Evolutionary conservation across 345 rosid genomes (phyloP).

Genomic region (Populus deltoides): DNA sequence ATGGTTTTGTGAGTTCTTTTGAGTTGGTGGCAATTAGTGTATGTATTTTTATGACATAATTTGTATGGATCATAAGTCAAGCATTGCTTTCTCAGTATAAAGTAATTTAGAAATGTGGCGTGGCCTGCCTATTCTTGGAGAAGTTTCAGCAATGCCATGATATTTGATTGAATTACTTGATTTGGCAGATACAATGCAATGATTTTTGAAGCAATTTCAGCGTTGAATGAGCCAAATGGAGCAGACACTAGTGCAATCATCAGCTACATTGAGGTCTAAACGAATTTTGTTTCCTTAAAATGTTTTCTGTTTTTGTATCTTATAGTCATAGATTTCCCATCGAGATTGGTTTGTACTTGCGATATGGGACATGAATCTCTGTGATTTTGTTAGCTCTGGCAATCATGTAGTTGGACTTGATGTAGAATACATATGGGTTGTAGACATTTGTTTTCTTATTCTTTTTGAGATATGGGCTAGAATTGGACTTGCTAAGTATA

Average conservation of each 20-base stretch:
- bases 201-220: conserved; percentile 78
- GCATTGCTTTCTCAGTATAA: neutral
- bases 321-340: neutral
- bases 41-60: neutral
- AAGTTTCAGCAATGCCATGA: neutral
- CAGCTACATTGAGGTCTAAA: conserved; percentile 59
- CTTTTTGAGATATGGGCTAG: neutral
- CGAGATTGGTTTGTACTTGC: neutral
- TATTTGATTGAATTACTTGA: conserved; percentile 3
- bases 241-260: conserved; percentile 58
- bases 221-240: conserved; percentile 59
- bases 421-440: neutral
- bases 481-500: neutral
- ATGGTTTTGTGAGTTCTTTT: neutral
- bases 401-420: neutral
- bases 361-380: neutral
- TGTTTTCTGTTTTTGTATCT: neutral
- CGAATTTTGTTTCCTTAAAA: neutral
- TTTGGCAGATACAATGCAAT: conserved; percentile 55
- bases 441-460: neutral
- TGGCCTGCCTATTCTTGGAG: neutral
- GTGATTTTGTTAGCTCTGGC: neutral
- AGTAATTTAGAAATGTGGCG: neutral
- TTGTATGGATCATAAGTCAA: neutral
- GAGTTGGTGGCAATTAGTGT: neutral